Conservation (phyloP, 2,329 filamentous ascomycete species). For the Pochonia chlamydosporia region DNA sequence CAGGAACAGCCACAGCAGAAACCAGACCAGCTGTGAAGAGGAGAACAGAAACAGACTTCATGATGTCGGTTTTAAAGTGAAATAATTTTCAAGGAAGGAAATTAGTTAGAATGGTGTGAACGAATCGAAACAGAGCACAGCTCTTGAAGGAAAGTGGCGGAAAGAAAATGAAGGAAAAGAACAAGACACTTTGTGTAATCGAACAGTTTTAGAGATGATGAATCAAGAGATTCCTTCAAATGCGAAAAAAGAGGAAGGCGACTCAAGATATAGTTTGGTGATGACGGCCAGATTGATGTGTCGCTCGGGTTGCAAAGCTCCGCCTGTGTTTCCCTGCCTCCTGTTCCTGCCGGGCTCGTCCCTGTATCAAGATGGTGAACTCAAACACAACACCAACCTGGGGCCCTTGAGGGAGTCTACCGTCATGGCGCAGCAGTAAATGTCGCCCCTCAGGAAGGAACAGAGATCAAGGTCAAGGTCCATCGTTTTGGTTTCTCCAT, state of each 20-base stretch:
- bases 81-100: neutral
- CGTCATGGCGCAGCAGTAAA: neutral
- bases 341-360: too few relatives aligned
- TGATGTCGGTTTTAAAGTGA: constrained; percentile 10
- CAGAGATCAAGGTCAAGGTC: neutral
- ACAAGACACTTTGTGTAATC: neutral
- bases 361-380: too few relatives aligned
- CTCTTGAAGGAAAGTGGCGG: constrained; percentile 16
- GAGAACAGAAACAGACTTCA: constrained; percentile 23
- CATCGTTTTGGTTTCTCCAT: neutral
- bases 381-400: too few relatives aligned
- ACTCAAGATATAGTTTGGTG: constrained; percentile 1
- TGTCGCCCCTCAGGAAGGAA: neutral
- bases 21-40: constrained; percentile 23
- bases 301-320: too few relatives aligned
- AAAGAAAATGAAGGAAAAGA: constrained; percentile 9
- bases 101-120: constrained; percentile 5
- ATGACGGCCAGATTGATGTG: neutral
- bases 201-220: constrained; percentile 6
- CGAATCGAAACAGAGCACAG: constrained; percentile 24
- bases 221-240: neutral
- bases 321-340: too few relatives aligned
- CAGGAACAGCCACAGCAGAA: constrained; percentile 21
- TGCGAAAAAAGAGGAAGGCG: neutral
- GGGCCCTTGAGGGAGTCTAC: too few relatives aligned